phyloP scores from a whole-genome alignment of 2,329 filamentous ascomycete genomes.

The Chaetomium globosum region DNA sequence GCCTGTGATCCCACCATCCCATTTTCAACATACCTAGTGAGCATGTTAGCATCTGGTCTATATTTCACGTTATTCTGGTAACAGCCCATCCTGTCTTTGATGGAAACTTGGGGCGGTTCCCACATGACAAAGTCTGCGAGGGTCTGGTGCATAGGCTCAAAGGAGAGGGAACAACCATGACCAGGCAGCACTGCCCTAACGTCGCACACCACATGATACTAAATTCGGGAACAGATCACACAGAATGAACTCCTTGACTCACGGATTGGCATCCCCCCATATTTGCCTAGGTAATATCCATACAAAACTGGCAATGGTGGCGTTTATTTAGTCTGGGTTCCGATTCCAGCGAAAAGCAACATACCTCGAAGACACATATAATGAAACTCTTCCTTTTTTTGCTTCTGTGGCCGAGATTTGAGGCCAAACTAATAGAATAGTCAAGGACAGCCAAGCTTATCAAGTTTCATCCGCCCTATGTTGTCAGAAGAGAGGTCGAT shows the following conservation, averaged over 20 bases:
- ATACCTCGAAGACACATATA: neutral
- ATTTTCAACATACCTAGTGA: neutral
- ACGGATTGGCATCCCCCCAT: neutral
- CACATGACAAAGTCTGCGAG: neutral
- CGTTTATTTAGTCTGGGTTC: neutral
- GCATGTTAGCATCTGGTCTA: neutral
- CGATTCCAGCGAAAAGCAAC: neutral
- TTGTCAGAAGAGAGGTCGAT: neutral
- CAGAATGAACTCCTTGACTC: neutral
- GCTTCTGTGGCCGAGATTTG: neutral
- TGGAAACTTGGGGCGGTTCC: neutral
- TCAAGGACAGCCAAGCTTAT: too few species aligned
- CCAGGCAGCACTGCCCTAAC: slow-evolving; percentile 2
- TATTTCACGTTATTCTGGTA: neutral
- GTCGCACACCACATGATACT: neutral
- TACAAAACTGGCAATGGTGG: neutral
- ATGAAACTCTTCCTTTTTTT: neutral
- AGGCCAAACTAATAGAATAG: too few species aligned
- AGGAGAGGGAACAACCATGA: slow-evolving; percentile 10
- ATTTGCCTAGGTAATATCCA: too few species aligned
- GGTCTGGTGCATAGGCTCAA: neutral
- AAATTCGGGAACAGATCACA: neutral
- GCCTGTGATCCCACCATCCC: neutral
- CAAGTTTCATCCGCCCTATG: too few species aligned
- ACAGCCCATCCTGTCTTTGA: neutral